Evolutionary conservation across 177 flowering plant species (phyloP), one percentile per base, ranked within the genome.

Genomic region (Viscum album): DNA sequence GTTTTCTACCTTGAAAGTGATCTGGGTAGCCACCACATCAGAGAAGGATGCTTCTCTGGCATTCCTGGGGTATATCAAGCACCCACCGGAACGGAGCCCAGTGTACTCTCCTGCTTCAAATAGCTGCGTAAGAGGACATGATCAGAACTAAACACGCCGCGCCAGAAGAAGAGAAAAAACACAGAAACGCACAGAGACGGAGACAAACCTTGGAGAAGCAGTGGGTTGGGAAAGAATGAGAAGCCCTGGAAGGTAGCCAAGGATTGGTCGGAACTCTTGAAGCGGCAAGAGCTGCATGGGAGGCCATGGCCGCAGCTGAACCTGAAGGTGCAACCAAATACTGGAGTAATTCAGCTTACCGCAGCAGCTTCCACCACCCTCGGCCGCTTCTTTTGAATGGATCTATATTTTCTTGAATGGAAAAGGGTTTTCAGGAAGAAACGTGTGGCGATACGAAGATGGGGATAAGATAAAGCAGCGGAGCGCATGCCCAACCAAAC

Each of bases 271-370:
- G 87, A 73, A 90, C 79, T 74, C 94, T 84, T 64, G 97, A 83
- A 70, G 90, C 79, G 74, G 86, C 90, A 60, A 90, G 85, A 82
- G 93, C 89, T 76, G 96, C 86, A 72, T 85, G 87, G 54, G 85
- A 76, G 60, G 96, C 90, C 88, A 88, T 85, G 81, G 82, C 87
- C 84, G 83, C 82, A 66, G 30, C 75, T 68, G 41, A 62, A 36
- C 70, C 71, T 33, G 24, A 13, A 45, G 19, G 21, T 4, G 24
- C 17, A 39, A 39, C 17, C 39, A 63, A 36, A n/a, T n/a, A n/a
- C n/a, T n/a, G n/a, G 36, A n/a, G n/a, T n/a, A n/a, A n/a, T n/a
- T n/a, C n/a, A n/a, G n/a, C n/a, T n/a, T n/a, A n/a, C n/a, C n/a
- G 64, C 45, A 70, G n/a, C 34, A 68, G 67, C 76, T 74, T 35